A percentile compares a stretch with the other conserved stretches of the same genome.
Conservation (phyloP, 2,329 filamentous ascomycete genomes). For the Pseudogymnoascus sp. region DNA sequence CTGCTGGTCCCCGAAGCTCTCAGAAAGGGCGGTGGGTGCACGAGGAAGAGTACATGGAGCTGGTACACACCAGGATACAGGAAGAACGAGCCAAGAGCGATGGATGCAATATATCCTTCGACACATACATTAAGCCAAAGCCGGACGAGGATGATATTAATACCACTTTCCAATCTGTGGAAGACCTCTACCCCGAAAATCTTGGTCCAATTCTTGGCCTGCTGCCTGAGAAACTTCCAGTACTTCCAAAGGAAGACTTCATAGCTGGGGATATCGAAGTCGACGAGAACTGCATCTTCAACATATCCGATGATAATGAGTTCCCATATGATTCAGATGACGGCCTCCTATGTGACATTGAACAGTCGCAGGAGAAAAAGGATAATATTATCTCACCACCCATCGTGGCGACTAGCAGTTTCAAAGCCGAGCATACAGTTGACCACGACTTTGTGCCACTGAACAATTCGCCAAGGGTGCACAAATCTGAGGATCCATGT, state of each 20-base stretch:
- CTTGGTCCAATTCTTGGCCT: conserved; percentile 44
- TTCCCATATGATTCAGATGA: conserved; percentile 49
- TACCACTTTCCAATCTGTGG: conserved; percentile 75
- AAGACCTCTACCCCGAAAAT: conserved; percentile 74
- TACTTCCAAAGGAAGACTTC: conserved; percentile 14
- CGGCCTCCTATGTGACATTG: conserved; percentile 36
- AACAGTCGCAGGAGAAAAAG: conserved; percentile 23
- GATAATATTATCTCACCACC: neutral
- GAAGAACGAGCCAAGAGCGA: conserved; percentile 53
- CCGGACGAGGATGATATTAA: conserved; percentile 56
- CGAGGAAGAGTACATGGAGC: conserved; percentile 71
- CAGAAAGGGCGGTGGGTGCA: conserved; percentile 84
- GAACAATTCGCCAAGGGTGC: neutral
- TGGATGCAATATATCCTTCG: conserved; percentile 48
- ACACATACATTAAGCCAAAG: conserved; percentile 54
- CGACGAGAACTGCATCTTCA: conserved; percentile 55
- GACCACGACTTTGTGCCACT: neutral
- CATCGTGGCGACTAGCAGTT: neutral
- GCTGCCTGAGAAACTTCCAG: conserved; percentile 21
- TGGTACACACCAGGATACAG: conserved; percentile 56
- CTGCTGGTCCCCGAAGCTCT: conserved; percentile 68
- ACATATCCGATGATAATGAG: conserved; percentile 39
- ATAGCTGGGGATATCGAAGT: conserved; percentile 39
- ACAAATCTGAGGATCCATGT: neutral
- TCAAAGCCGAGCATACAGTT: neutral